Evolutionary conservation across 306 rosid genomes (phyloP), one percentile per base, ranked within the genome.

Genomic region (Sesbania bispinosa): DNA sequence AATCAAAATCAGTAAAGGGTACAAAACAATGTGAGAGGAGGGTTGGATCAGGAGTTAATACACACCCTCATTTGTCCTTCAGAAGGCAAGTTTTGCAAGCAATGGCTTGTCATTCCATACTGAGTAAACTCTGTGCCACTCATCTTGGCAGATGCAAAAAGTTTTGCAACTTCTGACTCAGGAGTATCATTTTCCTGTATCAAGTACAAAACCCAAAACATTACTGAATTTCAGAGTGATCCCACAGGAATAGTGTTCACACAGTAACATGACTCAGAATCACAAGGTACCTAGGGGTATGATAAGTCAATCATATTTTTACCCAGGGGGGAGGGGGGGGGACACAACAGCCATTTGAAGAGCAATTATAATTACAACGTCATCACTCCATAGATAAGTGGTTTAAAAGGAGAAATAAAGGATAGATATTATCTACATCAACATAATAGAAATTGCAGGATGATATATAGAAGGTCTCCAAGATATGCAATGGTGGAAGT

Each of bases 161-260:
- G 98, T 35, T 81, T 87, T 53, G 98, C 98, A 67, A 92, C 88
- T 14, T 89, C 92, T 23, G 89, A 81, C 71, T 89, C 96, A 3
- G 94, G 97, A 78, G 74, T 76, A 78, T 87, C 97, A 80, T 62
- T 87, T 69, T 92, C 97, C 97, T 92, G 80, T 26, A 51, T 64
- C 57, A 47, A 82, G 69, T 26, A 41, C 66, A 78, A 52, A 41
- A 30, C 62, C 68, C 55, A 69, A 52, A 16, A 42, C 16, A 30
- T 77, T 52, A 23, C 32, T 11, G 53, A 30, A 66, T 67, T 19
- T 15, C 41, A 26, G 27, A 71, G 27, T 51, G 10, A 46, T 47
- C 38, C 43, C 62, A 4, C 27, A 52, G 30, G 16, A 74, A 66
- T 29, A 26, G 39, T 33, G 46, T 75, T 64, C 10, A 0, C 15